A percentile compares a stretch with the other conserved stretches of the same genome.
Evolutionary conservation across 1,284 basidiomycete species (phyloP).

Genomic region (Gymnopus androsaceus): DNA sequence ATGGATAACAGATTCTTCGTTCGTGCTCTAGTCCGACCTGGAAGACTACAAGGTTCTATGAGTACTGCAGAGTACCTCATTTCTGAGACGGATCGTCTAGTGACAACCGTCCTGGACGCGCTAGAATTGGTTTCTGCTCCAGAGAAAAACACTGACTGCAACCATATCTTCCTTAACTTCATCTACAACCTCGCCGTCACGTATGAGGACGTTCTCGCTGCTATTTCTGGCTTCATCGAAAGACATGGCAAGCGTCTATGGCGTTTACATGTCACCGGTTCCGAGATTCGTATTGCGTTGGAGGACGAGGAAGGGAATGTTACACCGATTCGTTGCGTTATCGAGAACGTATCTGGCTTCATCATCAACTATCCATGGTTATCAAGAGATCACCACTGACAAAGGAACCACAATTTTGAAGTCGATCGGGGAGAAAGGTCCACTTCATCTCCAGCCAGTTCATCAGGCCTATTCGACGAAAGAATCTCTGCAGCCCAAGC

Average conservation of each 20-base stretch:
- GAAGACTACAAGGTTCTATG: conserved; percentile 89
- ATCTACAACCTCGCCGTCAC: conserved; percentile 95
- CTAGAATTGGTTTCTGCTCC: conserved; percentile 90
- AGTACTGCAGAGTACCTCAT: conserved; percentile 96
- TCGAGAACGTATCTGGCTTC: conserved; percentile 98
- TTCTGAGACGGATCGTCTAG: conserved; percentile 95
- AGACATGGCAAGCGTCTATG: conserved; percentile 97
- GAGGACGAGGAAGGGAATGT: conserved; percentile 93
- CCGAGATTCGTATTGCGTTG: conserved; percentile 94
- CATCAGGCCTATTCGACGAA: conserved; percentile 94
- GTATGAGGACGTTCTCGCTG: conserved; percentile 94
- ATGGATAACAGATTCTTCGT: conserved; percentile 98
- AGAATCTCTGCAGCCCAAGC: conserved; percentile 98
- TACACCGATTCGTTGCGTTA: conserved; percentile 94
- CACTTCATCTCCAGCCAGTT: conserved; percentile 91
- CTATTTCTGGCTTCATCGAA: conserved; percentile 97
- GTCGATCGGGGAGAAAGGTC: conserved; percentile 93
- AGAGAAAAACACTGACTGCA: conserved; percentile 89
- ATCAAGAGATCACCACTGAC: conserved; percentile 97
- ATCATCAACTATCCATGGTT: conserved; percentile 99
- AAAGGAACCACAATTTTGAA: conserved; percentile 93
- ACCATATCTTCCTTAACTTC: conserved; percentile 98
- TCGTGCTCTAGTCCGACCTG: conserved; percentile 93
- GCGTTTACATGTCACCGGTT: conserved; percentile 96
- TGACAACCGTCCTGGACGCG: conserved; percentile 93